A percentile compares a stretch with the other conserved stretches of the same genome.
phyloP scores from a whole-genome alignment of 768 basidiomycete genomes.

The Agaricus bisporus region DNA sequence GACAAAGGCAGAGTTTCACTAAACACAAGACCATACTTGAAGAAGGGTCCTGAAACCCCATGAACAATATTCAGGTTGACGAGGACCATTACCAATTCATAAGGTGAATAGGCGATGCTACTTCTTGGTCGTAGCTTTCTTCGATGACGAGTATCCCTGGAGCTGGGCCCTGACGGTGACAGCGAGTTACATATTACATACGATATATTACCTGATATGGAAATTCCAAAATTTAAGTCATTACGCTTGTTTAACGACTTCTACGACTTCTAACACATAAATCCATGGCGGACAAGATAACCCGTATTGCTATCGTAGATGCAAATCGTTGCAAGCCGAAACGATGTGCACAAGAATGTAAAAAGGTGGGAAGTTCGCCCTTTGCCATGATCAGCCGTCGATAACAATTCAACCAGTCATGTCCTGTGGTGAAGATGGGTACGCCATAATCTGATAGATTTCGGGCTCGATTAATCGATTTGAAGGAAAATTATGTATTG shows the following conservation, averaged over 20 bases:
- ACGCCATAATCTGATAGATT: slow-evolving; percentile 15
- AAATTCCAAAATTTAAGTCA: slow-evolving; percentile 12
- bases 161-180: too few species aligned
- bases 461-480: slow-evolving; percentile 4
- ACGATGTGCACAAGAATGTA: slow-evolving; percentile 95
- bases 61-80: slow-evolving; percentile 16
- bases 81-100: slow-evolving; percentile 12
- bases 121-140: too few species aligned
- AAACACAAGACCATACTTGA: neutral
- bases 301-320: slow-evolving; percentile 94
- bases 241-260: slow-evolving; percentile 11
- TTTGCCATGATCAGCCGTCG: slow-evolving; percentile 13
- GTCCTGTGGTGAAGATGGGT: slow-evolving; percentile 99
- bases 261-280: slow-evolving; percentile 13
- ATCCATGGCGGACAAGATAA: slow-evolving; percentile 89
- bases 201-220: slow-evolving; percentile 8
- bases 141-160: neutral
- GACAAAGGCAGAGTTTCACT: neutral
- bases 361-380: slow-evolving; percentile 56
- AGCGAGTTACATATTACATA: too few species aligned
- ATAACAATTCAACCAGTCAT: slow-evolving; percentile 31
- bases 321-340: slow-evolving; percentile 94
- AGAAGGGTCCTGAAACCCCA: slow-evolving; percentile 6
- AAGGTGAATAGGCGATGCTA: too few species aligned
- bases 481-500: slow-evolving; percentile 94